Evolutionary conservation across 805 yeast species (phyloP).

Genomic region (Millerago galiae): DNA sequence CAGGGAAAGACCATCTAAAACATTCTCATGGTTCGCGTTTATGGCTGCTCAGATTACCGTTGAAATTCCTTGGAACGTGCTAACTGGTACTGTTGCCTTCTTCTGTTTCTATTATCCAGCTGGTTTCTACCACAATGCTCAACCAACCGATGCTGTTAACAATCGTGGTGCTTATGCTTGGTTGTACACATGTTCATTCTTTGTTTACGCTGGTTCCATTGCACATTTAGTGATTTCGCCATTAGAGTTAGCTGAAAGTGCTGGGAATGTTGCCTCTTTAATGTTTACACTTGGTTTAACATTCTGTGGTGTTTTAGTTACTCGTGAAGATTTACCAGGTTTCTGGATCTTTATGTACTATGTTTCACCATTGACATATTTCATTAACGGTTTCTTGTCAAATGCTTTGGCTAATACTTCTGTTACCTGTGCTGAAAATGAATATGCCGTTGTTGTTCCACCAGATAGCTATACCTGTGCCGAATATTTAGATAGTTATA

Average conservation of each 20-base stretch:
- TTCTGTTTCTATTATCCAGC: conserved; percentile 69
- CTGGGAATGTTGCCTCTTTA: conserved; percentile 52
- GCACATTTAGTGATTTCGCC: conserved; percentile 56
- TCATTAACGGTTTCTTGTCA: conserved; percentile 47
- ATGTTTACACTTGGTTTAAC: conserved; percentile 54
- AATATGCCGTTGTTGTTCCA: conserved; percentile 43
- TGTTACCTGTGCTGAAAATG: conserved; percentile 42
- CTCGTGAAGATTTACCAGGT: conserved; percentile 48
- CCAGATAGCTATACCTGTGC: conserved; percentile 52
- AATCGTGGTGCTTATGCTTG: conserved; percentile 49
- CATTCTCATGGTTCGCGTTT: conserved; percentile 62
- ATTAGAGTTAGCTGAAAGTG: conserved; percentile 51
- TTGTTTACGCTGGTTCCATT: conserved; percentile 44
- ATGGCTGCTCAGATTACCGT: conserved; percentile 54
- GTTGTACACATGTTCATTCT: conserved; percentile 42
- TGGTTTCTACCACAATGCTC: conserved; percentile 59
- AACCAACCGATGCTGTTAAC: conserved; percentile 43
- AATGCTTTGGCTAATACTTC: conserved; percentile 45
- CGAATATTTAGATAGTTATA: conserved; percentile 36
- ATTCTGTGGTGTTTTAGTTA: conserved; percentile 71
- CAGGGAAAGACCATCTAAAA: conserved; percentile 67
- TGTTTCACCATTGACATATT: conserved; percentile 60
- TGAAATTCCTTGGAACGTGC: conserved; percentile 59
- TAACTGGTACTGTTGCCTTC: conserved; percentile 57
- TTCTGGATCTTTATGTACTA: conserved; percentile 79